phyloP scores from a whole-genome alignment of 2,329 filamentous ascomycete species.

The Teratosphaeria pseudoeucalypti region DNA sequence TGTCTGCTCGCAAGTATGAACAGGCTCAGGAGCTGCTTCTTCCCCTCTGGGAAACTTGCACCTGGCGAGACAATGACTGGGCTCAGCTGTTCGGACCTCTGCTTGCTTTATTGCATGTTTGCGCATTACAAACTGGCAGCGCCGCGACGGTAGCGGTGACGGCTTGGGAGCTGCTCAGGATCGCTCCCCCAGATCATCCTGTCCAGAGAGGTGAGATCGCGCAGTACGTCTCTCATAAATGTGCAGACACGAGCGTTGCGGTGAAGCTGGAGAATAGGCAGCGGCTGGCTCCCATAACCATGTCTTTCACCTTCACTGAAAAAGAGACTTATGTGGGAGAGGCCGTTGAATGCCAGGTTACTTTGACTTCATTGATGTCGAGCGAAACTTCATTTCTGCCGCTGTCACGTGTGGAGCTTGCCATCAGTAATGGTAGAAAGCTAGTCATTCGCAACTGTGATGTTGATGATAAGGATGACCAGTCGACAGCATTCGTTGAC shows the following conservation, averaged over 20 bases:
- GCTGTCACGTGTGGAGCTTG: conserved; percentile 7
- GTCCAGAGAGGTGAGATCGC: conserved; percentile 5
- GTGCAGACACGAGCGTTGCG: conserved; percentile 4
- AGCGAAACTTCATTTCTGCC: conserved; percentile 13
- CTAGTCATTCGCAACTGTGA: not conserved
- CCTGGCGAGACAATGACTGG: conserved; percentile 53
- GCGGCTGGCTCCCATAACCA: conserved; percentile 31
- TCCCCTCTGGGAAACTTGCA: conserved; percentile 45
- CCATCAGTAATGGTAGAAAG: conserved; percentile 1
- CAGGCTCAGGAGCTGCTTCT: conserved; percentile 43
- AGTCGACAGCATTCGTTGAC: not conserved
- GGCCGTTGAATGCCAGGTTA: conserved; percentile 45
- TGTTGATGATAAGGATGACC: not conserved
- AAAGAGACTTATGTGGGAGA: conserved; percentile 51
- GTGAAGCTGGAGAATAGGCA: conserved; percentile 12
- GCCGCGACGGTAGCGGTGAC: conserved; percentile 40
- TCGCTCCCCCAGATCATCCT: conserved; percentile 2
- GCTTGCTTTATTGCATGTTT: conserved; percentile 44
- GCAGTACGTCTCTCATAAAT: conserved; percentile 8
- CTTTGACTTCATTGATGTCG: conserved; percentile 40
- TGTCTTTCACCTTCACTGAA: conserved; percentile 44
- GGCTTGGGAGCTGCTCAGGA: conserved; percentile 45
- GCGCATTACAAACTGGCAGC: conserved; percentile 34
- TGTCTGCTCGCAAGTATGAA: conserved; percentile 39
- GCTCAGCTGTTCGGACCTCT: conserved; percentile 46